These are phyloP conservation scores for Ceratopteris richardii DNA, from an alignment of 75 land plant genomes.

Conservation along the genomic window DNA sequence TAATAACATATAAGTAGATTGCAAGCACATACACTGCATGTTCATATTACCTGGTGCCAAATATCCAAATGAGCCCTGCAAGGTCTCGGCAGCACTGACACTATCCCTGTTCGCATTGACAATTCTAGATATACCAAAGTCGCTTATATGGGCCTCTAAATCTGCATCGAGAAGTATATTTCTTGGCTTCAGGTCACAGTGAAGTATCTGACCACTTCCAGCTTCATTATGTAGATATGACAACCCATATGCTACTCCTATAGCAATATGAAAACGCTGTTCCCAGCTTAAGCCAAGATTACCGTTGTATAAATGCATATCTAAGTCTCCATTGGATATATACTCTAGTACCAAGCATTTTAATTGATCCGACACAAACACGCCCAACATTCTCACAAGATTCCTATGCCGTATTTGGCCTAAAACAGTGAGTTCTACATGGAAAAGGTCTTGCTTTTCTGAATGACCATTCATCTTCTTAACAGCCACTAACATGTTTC, in stretches of 20 bases:
- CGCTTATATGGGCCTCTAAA: conserved; percentile 40
- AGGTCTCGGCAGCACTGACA: conserved; percentile 22
- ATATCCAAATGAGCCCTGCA: conserved; percentile 48
- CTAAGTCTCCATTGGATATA: conserved; percentile 57
- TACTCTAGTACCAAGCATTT: conserved; percentile 60
- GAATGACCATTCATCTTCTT: conserved; percentile 8
- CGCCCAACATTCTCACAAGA: conserved; percentile 57
- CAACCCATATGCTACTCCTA: conserved; percentile 49
- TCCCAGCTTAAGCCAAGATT: conserved; percentile 24
- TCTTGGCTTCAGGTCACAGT: conserved; percentile 41
- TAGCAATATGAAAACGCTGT: conserved; percentile 27
- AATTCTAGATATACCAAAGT: conserved; percentile 49
- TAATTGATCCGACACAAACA: conserved; percentile 19
- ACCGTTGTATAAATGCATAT: conserved; percentile 22
- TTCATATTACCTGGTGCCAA: conserved; percentile 44
- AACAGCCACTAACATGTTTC: conserved; percentile 18
- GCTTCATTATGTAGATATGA: conserved; percentile 56
- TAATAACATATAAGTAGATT: neutral
- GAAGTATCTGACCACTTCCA: conserved; percentile 38
- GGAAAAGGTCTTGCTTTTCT: conserved; percentile 17
- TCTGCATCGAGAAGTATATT: conserved; percentile 43
- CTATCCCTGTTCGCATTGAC: conserved; percentile 15
- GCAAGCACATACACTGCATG: neutral
- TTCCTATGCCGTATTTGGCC: conserved; percentile 53
- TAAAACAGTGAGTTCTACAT: conserved; percentile 42